These are phyloP conservation scores for Boletus subluridellus DNA, from an alignment of 1,284 basidiomycete genomes.

Conservation along the genomic window DNA sequence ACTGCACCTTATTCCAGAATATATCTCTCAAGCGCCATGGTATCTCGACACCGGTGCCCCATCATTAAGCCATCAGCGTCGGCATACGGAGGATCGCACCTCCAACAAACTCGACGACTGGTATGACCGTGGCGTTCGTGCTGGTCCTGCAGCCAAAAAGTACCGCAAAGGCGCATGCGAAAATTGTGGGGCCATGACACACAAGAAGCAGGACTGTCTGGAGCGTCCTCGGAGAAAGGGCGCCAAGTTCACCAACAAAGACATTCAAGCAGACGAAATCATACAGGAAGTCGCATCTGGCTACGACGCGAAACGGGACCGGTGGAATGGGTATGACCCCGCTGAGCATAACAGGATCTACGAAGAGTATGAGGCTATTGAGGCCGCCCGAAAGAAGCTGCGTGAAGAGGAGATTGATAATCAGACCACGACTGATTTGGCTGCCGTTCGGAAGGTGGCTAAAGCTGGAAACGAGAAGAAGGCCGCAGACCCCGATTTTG, in stretches of 20 bases:
- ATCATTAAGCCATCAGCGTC: conserved; percentile 90
- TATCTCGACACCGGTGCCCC: conserved; percentile 92
- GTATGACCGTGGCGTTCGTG: conserved; percentile 88
- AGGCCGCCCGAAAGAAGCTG: conserved; percentile 83
- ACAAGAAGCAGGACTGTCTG: conserved; percentile 88
- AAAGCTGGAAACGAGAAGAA: conserved; percentile 68
- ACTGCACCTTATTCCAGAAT: conserved; percentile 49
- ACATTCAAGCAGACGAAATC: conserved; percentile 90
- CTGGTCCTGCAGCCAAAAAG: conserved; percentile 89
- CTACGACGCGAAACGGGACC: conserved; percentile 93
- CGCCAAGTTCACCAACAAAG: conserved; percentile 87
- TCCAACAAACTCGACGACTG: conserved; percentile 79
- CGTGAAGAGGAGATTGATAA: conserved; percentile 98
- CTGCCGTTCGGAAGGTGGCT: conserved; percentile 77
- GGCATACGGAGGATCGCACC: conserved; percentile 64
- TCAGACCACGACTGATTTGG: conserved; percentile 86
- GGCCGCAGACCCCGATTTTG: conserved; percentile 87
- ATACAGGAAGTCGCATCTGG: conserved; percentile 77
- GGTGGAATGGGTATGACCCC: conserved; percentile 98
- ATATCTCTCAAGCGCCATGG: conserved; percentile 97
- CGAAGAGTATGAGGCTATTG: conserved; percentile 92
- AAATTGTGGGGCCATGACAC: conserved; percentile 97
- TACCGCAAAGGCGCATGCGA: conserved; percentile 98
- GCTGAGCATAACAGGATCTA: conserved; percentile 82
- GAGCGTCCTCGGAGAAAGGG: conserved; percentile 96